These are phyloP conservation scores for Fusarium sp. DNA, from an alignment of 2,329 filamentous ascomycete genomes.

Conservation along the genomic window DNA sequence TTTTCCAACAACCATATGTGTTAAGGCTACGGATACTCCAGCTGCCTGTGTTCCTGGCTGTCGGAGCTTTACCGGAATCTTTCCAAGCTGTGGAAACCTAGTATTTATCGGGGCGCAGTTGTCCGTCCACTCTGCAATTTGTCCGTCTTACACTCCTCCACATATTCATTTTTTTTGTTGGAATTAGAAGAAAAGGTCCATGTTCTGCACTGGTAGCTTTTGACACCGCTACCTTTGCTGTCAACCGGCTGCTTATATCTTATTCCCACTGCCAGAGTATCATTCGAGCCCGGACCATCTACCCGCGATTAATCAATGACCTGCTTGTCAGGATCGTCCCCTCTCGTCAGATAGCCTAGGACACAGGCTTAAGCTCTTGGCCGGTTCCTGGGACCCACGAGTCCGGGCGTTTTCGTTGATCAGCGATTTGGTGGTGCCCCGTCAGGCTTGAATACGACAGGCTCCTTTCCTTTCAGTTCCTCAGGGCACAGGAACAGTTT, in stretches of 20 bases:
- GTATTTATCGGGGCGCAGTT: conserved; percentile 18
- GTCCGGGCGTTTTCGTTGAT: conserved; percentile 43
- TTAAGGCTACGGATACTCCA: conserved; percentile 27
- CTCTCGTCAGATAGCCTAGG: conserved; percentile 29
- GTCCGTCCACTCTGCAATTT: conserved; percentile 23
- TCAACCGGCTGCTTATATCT: conserved; percentile 16
- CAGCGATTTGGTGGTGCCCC: conserved; percentile 47
- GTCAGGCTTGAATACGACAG: conserved; percentile 45
- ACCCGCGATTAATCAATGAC: conserved; percentile 39
- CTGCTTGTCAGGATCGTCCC: conserved; percentile 37
- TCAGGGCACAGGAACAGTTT: conserved; percentile 44
- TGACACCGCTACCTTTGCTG: conserved; percentile 23
- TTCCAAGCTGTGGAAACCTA: conserved; percentile 32
- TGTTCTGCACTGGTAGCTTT: conserved; percentile 26
- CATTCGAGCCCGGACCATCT: conserved; percentile 40
- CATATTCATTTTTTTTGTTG: conserved; percentile 6
- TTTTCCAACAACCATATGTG: conserved; percentile 21
- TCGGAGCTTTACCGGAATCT: conserved; percentile 14
- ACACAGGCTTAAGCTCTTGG: conserved; percentile 45
- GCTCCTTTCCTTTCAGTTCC: conserved; percentile 20
- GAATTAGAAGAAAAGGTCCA: conserved; percentile 30
- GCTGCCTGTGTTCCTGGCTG: conserved; percentile 32
- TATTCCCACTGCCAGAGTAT: conserved; percentile 36
- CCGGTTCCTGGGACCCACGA: conserved; percentile 47
- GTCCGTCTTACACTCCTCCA: conserved; percentile 23